Evolutionary conservation across 805 yeast species (phyloP).

Genomic region (Kazachstania taianensis): DNA sequence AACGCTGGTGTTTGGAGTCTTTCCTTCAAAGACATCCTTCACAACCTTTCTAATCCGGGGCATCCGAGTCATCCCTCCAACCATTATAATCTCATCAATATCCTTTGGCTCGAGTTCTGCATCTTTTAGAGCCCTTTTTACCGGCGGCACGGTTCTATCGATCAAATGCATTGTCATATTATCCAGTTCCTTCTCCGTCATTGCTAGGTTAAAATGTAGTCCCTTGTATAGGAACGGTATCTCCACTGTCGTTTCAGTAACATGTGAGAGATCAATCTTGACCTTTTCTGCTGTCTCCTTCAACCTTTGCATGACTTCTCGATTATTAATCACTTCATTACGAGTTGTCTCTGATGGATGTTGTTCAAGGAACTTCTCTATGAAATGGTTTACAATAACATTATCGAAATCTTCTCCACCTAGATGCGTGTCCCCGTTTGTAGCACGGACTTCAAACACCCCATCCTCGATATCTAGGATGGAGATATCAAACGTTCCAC

Average conservation of each 20-base stretch:
- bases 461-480: conserved; percentile 70
- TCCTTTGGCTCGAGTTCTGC: conserved; percentile 57
- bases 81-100: conserved; percentile 64
- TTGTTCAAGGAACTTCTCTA: conserved; percentile 45
- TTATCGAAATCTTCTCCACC: conserved; percentile 85
- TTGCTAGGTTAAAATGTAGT: conserved; percentile 46
- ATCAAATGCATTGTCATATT: conserved; percentile 55
- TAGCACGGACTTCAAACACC: conserved; percentile 71
- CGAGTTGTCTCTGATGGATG: conserved; percentile 33
- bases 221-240: conserved; percentile 60
- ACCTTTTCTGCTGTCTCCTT: conserved; percentile 72
- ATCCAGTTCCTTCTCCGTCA: conserved; percentile 63
- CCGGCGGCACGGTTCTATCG: conserved; percentile 60
- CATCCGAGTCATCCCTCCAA: conserved; percentile 90
- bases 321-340: conserved; percentile 33
- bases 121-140: conserved; percentile 63
- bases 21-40: conserved; percentile 41
- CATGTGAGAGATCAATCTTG: conserved; percentile 66
- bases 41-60: conserved; percentile 65
- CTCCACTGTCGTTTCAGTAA: conserved; percentile 48
- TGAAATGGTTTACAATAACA: conserved; percentile 45
- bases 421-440: conserved; percentile 76
- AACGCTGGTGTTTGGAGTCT: conserved; percentile 58
- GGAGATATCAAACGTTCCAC: conserved; percentile 79
- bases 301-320: conserved; percentile 58